phyloP scores from a whole-genome alignment of 352 stramenopile genomes.

The Pythium phragmitis region DNA sequence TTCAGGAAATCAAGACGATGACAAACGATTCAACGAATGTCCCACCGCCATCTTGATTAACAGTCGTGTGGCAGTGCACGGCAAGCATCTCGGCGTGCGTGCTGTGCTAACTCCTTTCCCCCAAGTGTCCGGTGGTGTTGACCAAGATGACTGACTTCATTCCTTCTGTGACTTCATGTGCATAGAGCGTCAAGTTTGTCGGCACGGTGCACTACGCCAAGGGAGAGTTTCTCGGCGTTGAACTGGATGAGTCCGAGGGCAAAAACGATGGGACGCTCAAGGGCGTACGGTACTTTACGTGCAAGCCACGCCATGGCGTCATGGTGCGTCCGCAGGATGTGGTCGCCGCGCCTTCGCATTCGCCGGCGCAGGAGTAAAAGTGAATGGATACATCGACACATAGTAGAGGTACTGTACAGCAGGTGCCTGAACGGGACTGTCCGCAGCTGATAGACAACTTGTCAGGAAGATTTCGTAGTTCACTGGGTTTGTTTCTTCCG shows the following conservation, averaged over 20 bases:
- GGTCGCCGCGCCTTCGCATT: not conserved
- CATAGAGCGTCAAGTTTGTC: conserved; percentile 57
- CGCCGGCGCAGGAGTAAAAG: not conserved
- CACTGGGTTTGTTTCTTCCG: too few species aligned
- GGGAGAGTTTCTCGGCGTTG: conserved; percentile 64
- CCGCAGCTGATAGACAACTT: not conserved
- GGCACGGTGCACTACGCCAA: conserved; percentile 73
- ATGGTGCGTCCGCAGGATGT: conserved; percentile 53
- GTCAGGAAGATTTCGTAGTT: too few species aligned
- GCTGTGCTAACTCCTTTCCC: not conserved
- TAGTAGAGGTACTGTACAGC: too few species aligned
- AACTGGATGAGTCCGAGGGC: conserved; percentile 49
- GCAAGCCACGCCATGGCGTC: conserved; percentile 47
- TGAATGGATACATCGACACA: not conserved
- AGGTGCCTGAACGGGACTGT: not conserved
- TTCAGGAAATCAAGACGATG: conserved; percentile 9
- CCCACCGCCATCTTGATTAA: conserved; percentile 17
- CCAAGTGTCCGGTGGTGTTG: not conserved
- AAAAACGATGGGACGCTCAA: conserved; percentile 81
- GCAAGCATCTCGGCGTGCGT: conserved; percentile 28
- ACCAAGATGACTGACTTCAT: not conserved
- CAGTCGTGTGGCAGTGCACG: conserved; percentile 38
- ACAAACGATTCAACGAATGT: not conserved
- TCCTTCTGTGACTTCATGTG: not conserved
- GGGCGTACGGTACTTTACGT: conserved; percentile 64